phyloP scores from a whole-genome alignment of 805 yeast species.

The Lachancea nothofagi region DNA sequence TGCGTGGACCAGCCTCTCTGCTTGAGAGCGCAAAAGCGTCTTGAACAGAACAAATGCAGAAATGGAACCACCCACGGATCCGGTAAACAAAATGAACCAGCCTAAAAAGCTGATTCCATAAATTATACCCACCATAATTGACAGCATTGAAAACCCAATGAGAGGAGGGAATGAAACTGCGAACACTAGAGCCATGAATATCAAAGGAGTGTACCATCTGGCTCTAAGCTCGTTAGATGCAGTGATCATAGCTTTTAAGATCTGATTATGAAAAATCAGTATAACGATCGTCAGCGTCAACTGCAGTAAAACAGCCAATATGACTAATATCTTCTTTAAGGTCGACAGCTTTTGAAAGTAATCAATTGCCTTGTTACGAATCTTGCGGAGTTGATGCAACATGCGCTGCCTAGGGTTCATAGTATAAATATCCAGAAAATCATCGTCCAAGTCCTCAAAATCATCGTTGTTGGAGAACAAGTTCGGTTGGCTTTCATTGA shows the following conservation, averaged over 20 bases:
- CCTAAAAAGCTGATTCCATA: slow-evolving; percentile 73
- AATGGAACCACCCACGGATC: slow-evolving; percentile 69
- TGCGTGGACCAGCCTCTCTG: slow-evolving; percentile 52
- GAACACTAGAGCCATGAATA: slow-evolving; percentile 50
- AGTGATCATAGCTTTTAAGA: slow-evolving; percentile 33
- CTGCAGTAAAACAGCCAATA: slow-evolving; percentile 13
- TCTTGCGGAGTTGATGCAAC: slow-evolving; percentile 17
- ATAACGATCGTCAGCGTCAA: slow-evolving; percentile 17
- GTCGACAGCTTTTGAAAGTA: slow-evolving; percentile 17
- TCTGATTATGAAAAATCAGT: slow-evolving; percentile 25
- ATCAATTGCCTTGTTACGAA: slow-evolving; percentile 11
- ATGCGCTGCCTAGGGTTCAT: slow-evolving; percentile 32
- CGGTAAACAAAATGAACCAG: slow-evolving; percentile 67
- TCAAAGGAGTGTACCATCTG: slow-evolving; percentile 37
- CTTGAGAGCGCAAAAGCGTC: slow-evolving; percentile 49
- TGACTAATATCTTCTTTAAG: slow-evolving; percentile 22
- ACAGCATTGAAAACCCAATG: slow-evolving; percentile 69
- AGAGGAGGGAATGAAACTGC: slow-evolving; percentile 85
- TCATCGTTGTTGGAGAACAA: slow-evolving; percentile 10
- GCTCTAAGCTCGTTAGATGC: slow-evolving; percentile 43
- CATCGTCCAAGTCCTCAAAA: slow-evolving; percentile 25
- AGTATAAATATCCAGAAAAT: slow-evolving; percentile 31
- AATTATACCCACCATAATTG: slow-evolving; percentile 68
- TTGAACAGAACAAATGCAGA: slow-evolving; percentile 67
- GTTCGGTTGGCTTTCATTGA: slow-evolving; percentile 1